A percentile compares a stretch with the other conserved stretches of the same genome.
Evolutionary conservation across 352 stramenopile genomes (phyloP).

Genomic region (Achlya hypogyna): DNA sequence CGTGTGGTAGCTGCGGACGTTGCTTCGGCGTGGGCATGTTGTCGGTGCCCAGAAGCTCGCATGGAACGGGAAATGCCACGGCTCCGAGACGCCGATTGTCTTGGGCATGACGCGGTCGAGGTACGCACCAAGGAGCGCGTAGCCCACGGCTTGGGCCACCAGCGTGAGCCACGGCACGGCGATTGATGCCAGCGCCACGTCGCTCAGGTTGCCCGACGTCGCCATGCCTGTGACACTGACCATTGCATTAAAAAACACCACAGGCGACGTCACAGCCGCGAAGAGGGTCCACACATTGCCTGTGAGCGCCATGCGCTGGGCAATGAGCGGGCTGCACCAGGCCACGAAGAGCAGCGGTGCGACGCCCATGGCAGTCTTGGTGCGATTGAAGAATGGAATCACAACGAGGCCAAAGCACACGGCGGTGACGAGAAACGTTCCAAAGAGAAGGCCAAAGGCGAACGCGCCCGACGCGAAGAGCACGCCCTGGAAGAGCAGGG

Average conservation of each 20-base stretch:
- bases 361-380: conserved; percentile 52
- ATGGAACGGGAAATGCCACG: conserved; percentile 90
- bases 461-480: conserved; percentile 46
- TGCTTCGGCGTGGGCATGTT: conserved; percentile 7
- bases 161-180: conserved; percentile 57
- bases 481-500: conserved; percentile 39
- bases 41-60: conserved; percentile 70
- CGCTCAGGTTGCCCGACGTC: too few relatives aligned
- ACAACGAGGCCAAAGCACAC: conserved; percentile 60
- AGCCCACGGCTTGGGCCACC: conserved; percentile 72
- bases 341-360: conserved; percentile 56
- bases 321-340: conserved; percentile 45
- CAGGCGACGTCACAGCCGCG: conserved; percentile 47
- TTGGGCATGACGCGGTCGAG: conserved; percentile 89
- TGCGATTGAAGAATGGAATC: conserved; percentile 60
- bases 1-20: background rate
- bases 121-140: conserved; percentile 88
- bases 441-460: conserved; percentile 50
- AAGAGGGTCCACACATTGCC: conserved; percentile 28
- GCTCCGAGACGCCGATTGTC: conserved; percentile 82
- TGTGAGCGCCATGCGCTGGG: conserved; percentile 43
- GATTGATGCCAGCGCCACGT: too few relatives aligned
- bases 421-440: conserved; percentile 51
- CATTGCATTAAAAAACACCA: conserved; percentile 34
- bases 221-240: too few relatives aligned